Evolutionary conservation across 495 filamentous ascomycete genomes (phyloP), one percentile per base, ranked within the genome.

Genomic region (Penicillium lividum): DNA sequence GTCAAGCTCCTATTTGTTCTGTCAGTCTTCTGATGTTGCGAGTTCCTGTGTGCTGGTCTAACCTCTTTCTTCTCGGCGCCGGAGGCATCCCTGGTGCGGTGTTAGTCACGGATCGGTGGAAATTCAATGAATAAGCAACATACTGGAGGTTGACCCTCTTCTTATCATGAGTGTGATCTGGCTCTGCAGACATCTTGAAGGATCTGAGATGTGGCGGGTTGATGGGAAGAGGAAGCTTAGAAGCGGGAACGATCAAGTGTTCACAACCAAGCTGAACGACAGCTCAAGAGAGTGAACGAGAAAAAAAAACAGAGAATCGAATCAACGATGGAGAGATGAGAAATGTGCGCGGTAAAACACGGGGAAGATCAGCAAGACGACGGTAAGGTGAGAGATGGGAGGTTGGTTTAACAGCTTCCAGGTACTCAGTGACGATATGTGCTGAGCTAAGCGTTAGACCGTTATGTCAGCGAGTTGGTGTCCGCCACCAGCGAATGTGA

Each of bases 141-240:
- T 88, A 96, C 92, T 87, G 84, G 68, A 97, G 78, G 79, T 97
- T 90, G 73, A 89, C 87, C 87, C 96, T 95, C 80, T 89, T 87
- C 87, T 96, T 96, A 51, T 80, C 68, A 49, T 79, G 73, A 43
- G 74, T 75, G 69, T 93, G 88, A 63, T 95, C 90, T 52, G 85
- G 88, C 68, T 93, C 86, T 50, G 80, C 48, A 61, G 70, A 73
- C 68, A 70, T 60, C 16, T 53, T 67, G 58, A 57, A 58, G 57
- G 63, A 67, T 62, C 62, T 65, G 57, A 62, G 57, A 60, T 34
- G n/a, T 54, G 59, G 62, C 64, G 57, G 59, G 54, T 63, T 53
- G 64, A 63, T 56, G 65, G 43, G 54, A 62, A 60, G 36, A 36
- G 44, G 53, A 63, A 68, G 62, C 67, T 69, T 64, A 55, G 33